These are phyloP conservation scores for Trametes sanguinea DNA, from an alignment of 768 basidiomycete genomes.

Conservation along the genomic window DNA sequence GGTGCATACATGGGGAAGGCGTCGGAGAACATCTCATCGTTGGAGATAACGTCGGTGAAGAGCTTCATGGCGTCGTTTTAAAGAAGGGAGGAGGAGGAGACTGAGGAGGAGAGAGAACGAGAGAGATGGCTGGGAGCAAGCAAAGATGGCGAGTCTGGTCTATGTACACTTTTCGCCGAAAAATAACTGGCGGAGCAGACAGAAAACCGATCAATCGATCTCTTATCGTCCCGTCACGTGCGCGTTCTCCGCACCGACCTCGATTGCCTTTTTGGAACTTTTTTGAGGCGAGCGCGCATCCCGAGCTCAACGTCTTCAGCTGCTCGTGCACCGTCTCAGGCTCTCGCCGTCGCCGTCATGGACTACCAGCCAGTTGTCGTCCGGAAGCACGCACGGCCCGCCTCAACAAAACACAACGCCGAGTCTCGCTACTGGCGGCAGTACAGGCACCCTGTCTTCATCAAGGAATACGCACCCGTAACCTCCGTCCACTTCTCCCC, in stretches of 20 bases:
- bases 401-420: conserved; percentile 58
- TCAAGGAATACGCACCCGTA: conserved; percentile 96
- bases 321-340: neutral
- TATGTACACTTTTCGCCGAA: conserved; percentile 23
- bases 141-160: conserved; percentile 10
- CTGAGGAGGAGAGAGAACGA: conserved; percentile 21
- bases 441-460: conserved; percentile 88
- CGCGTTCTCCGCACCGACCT: conserved; percentile 16
- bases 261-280: conserved; percentile 26
- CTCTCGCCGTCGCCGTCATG: conserved; percentile 45
- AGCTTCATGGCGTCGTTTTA: conserved; percentile 60
- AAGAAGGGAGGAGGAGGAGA: conserved; percentile 15
- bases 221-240: conserved; percentile 33
- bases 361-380: conserved; percentile 81
- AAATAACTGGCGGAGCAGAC: conserved; percentile 20
- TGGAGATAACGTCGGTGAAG: conserved; percentile 70
- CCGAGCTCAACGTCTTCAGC: neutral
- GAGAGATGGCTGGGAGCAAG: conserved; percentile 18
- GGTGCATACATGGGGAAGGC: conserved; percentile 78
- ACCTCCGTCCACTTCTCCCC: conserved; percentile 92
- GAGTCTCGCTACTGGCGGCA: conserved; percentile 88
- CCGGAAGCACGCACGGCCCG: conserved; percentile 56
- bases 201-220: conserved; percentile 33
- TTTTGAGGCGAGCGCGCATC: conserved; percentile 8
- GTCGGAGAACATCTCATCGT: conserved; percentile 93